Evolutionary conservation across 202 grass and related monocot genomes (phyloP).

Genomic region (Zizania palustris): DNA sequence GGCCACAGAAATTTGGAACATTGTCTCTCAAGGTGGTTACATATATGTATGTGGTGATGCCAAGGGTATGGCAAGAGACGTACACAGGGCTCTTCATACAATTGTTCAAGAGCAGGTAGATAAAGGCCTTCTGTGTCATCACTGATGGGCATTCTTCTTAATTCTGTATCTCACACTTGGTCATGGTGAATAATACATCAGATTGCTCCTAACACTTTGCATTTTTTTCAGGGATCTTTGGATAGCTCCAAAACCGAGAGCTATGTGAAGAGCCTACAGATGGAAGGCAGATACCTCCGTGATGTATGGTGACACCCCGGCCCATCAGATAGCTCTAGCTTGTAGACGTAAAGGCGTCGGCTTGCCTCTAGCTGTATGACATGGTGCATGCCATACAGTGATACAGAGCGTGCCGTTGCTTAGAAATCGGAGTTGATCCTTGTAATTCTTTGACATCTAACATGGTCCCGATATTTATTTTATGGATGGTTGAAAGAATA

Average conservation of each 20-base stretch:
- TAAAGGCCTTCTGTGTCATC: background rate
- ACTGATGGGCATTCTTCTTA: no score
- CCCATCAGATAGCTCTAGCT: constrained; percentile 24
- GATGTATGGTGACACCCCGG: constrained; percentile 77
- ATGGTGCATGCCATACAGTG: constrained; percentile 15
- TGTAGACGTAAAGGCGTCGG: constrained; percentile 32
- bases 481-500: constrained; percentile 48
- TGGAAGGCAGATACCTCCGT: constrained; percentile 82
- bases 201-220: constrained; percentile 2
- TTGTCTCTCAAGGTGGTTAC: constrained; percentile 77
- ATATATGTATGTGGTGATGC: constrained; percentile 94
- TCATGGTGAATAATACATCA: background rate
- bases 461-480: constrained; percentile 55
- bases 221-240: constrained; percentile 63
- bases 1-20: constrained; percentile 73
- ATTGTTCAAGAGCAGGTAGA: constrained; percentile 82
- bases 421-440: constrained; percentile 37
- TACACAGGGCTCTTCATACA: constrained; percentile 83
- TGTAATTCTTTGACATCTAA: constrained; percentile 75
- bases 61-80: constrained; percentile 94
- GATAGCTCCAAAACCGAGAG: constrained; percentile 85
- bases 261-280: constrained; percentile 84
- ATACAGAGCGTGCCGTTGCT: constrained; percentile 23
- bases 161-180: no score
- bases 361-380: constrained; percentile 10